These are phyloP conservation scores for Schoenoplectus triqueter DNA, from an alignment of 202 grass and related monocot species.

Conservation along the genomic window DNA sequence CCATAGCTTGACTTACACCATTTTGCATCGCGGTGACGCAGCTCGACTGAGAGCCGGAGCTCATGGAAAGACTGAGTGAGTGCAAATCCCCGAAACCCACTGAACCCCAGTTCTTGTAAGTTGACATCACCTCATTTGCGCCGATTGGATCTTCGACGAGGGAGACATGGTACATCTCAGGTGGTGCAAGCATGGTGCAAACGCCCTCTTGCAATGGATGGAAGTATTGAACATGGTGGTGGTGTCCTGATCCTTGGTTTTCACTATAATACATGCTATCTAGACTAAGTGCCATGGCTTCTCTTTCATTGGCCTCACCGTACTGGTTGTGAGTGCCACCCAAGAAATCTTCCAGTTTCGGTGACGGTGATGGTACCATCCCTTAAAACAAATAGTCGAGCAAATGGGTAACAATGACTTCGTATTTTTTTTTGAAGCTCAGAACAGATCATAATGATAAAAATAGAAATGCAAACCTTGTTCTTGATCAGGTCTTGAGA, in stretches of 20 bases:
- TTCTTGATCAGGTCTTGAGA: slow-evolving; percentile 58
- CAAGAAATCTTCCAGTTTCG: slow-evolving; percentile 95
- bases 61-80: slow-evolving; percentile 78
- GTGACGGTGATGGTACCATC: slow-evolving; percentile 68
- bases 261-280: slow-evolving; percentile 86
- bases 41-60: slow-evolving; percentile 73
- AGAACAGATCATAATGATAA: slow-evolving; percentile 21
- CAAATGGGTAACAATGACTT: background rate
- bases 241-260: slow-evolving; percentile 34
- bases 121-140: slow-evolving; percentile 11
- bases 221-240: slow-evolving; percentile 39
- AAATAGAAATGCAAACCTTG: slow-evolving; percentile 39
- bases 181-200: slow-evolving; percentile 47
- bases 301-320: slow-evolving; percentile 38
- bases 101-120: slow-evolving; percentile 51
- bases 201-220: slow-evolving; percentile 51
- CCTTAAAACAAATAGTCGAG: slow-evolving; percentile 28
- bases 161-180: slow-evolving; percentile 53
- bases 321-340: slow-evolving; percentile 65
- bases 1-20: slow-evolving; percentile 24
- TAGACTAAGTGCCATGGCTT: slow-evolving; percentile 78
- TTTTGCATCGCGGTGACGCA: slow-evolving; percentile 62
- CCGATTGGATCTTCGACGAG: slow-evolving; percentile 48
- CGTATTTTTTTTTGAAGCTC: slow-evolving; percentile 4
- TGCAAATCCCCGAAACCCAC: slow-evolving; percentile 46